Evolutionary conservation across 306 rosid species (phyloP), one percentile per base, ranked within the genome.

Genomic region (Fragaria ananassa): DNA sequence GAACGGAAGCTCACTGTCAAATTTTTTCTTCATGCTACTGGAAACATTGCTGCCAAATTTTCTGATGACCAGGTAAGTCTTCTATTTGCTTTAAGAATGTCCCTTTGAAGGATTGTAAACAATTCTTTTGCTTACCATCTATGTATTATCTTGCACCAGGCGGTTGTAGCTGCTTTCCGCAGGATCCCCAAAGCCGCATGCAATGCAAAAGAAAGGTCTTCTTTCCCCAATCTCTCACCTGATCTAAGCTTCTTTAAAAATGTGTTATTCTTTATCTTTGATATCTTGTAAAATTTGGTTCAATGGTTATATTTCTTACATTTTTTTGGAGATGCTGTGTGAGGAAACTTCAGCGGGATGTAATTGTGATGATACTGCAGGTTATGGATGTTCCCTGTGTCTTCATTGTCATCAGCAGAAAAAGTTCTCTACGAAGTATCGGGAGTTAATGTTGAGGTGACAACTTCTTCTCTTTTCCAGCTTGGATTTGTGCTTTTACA

Each of bases 371-470:
- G 83, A 58, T 53, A 21, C 31, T 85, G 83, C 87, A 94, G 98
- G 92, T 82, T 92, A 81, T 95, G 98, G 98, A 70, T 83, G 85
- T 95, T 95, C 71, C 98, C 98, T 1, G 19, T 79, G 66, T 77
- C 90, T 70, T 90, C 89, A 47, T 85, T 95, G 86, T 78, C 84
- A n/a, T 78, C 74, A 13, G 98, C 91, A 44, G 93, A 92, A 74
- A 88, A 87, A 63, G 71, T 80, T 81, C 90, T 95, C 54, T 71
- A 74, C 76, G 88, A 90, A 76, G 60, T 81, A 76, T 78, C 85
- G 42, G 71, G 87, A 77, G 81, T 77, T 74, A 86, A 83, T 69
- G 86, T 92, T 83, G 90, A 84, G 98, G 97, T 94, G 75, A 81
- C 76, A 66, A 79, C 74, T 62, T 69, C 56, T 77, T 44, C 69